These are phyloP conservation scores for Leccinum obscurum DNA, from an alignment of 768 basidiomycete species.

Conservation along the genomic window DNA sequence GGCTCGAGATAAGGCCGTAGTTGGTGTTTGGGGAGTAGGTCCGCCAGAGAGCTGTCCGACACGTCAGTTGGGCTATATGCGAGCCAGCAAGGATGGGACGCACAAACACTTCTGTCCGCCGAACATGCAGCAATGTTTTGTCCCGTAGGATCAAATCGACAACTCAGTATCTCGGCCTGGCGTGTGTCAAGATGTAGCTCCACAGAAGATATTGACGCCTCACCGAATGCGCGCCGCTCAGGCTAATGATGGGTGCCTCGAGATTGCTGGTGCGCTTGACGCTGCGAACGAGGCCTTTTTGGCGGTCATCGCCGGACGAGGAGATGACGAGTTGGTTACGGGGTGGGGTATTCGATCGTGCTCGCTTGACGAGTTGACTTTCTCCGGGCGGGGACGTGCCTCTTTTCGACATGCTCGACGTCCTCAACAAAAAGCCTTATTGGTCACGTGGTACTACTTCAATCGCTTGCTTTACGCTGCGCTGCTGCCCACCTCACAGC, in stretches of 20 bases:
- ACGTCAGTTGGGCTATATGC: not conserved
- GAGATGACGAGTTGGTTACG: slow-evolving; percentile 77
- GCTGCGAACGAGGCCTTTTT: slow-evolving; percentile 78
- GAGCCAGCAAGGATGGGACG: too few species aligned
- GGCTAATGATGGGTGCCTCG: slow-evolving; percentile 90
- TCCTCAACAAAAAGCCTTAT: not conserved
- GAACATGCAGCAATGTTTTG: slow-evolving; percentile 93
- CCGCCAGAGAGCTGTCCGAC: slow-evolving; percentile 72
- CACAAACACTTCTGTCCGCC: slow-evolving; percentile 87
- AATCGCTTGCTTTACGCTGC: slow-evolving; percentile 15
- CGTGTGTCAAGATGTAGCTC: not conserved
- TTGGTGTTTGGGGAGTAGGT: slow-evolving; percentile 93
- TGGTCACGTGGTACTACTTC: not conserved
- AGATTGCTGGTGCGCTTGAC: slow-evolving; percentile 92
- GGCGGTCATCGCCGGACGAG: slow-evolving; percentile 67
- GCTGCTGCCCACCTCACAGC: slow-evolving; percentile 56
- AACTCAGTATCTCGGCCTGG: slow-evolving; percentile 85
- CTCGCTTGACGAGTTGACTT: slow-evolving; percentile 63
- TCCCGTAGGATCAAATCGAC: slow-evolving; percentile 92
- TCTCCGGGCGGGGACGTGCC: slow-evolving; percentile 53
- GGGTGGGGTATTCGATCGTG: slow-evolving; percentile 47
- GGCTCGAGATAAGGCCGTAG: slow-evolving; percentile 80
- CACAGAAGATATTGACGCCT: slow-evolving; percentile 25
- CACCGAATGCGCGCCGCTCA: slow-evolving; percentile 86
- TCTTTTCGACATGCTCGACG: slow-evolving; percentile 66